Evolutionary conservation across 495 filamentous ascomycete genomes (phyloP).

Genomic region (Penicillium cataractarum): DNA sequence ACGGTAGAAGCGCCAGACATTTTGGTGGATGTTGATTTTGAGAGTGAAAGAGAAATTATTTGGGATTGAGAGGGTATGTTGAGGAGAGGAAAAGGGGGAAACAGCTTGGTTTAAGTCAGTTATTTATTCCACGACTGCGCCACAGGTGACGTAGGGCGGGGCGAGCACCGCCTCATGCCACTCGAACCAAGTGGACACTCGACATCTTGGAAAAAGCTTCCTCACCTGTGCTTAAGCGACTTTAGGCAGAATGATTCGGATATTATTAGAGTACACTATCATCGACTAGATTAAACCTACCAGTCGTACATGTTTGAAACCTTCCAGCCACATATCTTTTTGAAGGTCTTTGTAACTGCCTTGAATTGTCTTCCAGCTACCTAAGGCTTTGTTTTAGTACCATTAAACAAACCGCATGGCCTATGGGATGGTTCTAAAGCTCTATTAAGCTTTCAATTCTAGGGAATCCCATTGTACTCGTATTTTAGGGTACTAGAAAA

Average conservation of each 20-base stretch:
- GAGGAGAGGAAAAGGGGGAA: background rate
- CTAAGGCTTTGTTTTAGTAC: no score
- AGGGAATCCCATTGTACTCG: background rate
- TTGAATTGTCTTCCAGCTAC: no score
- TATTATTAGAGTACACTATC: background rate
- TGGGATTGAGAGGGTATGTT: background rate
- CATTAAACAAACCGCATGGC: no score
- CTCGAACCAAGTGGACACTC: background rate
- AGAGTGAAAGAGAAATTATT: background rate
- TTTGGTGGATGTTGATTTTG: slow-evolving; percentile 15
- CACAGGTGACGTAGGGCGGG: slow-evolving; percentile 39
- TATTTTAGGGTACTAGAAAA: background rate
- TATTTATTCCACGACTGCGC: slow-evolving; percentile 28
- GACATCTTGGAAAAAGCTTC: background rate
- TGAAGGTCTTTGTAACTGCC: no score
- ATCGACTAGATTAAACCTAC: no score
- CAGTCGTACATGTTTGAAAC: no score
- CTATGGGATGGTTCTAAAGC: no score
- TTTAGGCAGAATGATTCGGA: background rate
- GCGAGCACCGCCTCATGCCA: slow-evolving; percentile 30
- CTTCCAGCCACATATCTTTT: no score
- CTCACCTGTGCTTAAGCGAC: background rate
- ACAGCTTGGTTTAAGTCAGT: slow-evolving; percentile 13
- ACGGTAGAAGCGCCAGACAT: slow-evolving; percentile 56
- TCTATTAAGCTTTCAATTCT: no score